Percentiles rank a stretch among this genome's conserved stretches.
phyloP scores from a whole-genome alignment of 176 grass and related monocot genomes.

The Zoysia japonica region DNA sequence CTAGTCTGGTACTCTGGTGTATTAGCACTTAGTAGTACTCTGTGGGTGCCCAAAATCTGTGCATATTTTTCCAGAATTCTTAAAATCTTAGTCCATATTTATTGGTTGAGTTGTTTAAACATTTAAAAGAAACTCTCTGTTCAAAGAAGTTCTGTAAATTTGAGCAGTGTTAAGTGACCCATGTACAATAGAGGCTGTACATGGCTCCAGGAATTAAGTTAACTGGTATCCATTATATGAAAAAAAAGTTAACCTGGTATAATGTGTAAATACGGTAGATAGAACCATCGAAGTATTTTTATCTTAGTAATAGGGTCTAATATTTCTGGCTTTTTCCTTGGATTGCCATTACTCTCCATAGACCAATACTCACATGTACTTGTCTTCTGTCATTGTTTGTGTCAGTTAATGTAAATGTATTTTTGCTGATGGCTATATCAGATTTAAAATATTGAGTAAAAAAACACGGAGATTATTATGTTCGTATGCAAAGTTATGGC shows the following conservation, averaged over 20 bases:
- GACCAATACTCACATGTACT: background rate
- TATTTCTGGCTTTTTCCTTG: background rate
- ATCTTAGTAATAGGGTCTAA: background rate
- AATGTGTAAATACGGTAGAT: constrained; percentile 1
- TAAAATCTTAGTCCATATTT: constrained; percentile 1
- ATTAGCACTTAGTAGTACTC: background rate
- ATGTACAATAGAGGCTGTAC: background rate
- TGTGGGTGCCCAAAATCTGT: background rate
- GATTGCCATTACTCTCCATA: background rate
- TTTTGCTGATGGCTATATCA: constrained; percentile 5
- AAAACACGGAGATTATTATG: constrained; percentile 16
- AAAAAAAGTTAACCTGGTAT: background rate
- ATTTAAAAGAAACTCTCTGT: constrained; percentile 24
- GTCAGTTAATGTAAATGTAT: background rate
- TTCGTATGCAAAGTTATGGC: constrained; percentile 19
- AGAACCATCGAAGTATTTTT: background rate
- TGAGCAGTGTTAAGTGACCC: constrained; percentile 14
- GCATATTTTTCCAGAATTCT: background rate
- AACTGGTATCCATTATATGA: background rate
- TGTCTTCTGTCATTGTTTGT: background rate
- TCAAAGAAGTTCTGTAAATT: background rate
- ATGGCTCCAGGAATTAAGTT: background rate
- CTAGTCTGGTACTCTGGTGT: background rate
- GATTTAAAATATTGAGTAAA: background rate
- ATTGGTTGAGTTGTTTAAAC: background rate